These are phyloP conservation scores for Microstroma glucosiphilum DNA, from an alignment of 1,284 basidiomycete genomes.

Conservation along the genomic window DNA sequence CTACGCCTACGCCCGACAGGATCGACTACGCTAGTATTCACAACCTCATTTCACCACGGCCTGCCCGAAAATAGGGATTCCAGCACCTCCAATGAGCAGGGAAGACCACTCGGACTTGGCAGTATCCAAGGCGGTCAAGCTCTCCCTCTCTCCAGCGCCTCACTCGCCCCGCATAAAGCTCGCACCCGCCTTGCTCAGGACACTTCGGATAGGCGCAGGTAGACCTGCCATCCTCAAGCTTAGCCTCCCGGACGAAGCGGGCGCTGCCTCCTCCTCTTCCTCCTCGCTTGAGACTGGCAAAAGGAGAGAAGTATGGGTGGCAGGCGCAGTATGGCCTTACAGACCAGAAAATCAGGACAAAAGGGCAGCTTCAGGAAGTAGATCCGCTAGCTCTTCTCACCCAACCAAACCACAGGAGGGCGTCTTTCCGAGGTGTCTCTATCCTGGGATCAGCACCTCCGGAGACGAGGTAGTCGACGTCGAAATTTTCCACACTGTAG, in stretches of 20 bases:
- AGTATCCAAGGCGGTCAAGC: neutral
- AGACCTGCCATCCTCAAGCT: neutral
- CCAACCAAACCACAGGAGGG: neutral
- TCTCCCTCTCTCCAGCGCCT: neutral
- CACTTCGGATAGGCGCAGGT: neutral
- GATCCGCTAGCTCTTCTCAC: neutral
- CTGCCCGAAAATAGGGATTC: too few species aligned
- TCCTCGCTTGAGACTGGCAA: neutral
- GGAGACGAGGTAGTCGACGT: neutral
- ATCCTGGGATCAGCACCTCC: neutral
- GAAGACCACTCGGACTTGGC: too few species aligned
- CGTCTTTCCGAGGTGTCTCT: neutral
- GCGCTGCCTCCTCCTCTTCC: neutral
- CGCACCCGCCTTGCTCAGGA: neutral
- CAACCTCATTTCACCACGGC: too few species aligned
- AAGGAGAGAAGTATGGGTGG: neutral
- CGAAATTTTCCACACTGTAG: neutral
- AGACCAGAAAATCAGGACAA: neutral
- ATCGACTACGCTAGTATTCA: too few species aligned
- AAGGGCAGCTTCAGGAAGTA: neutral
- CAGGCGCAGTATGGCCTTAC: neutral
- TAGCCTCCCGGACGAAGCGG: neutral
- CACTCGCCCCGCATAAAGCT: conserved; percentile 1
- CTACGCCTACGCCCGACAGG: too few species aligned
- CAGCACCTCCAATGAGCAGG: too few species aligned